A percentile compares a stretch with the other conserved stretches of the same genome.
Evolutionary conservation across 2,329 filamentous ascomycete species (phyloP).

Genomic region (Colletotrichum viniferum): DNA sequence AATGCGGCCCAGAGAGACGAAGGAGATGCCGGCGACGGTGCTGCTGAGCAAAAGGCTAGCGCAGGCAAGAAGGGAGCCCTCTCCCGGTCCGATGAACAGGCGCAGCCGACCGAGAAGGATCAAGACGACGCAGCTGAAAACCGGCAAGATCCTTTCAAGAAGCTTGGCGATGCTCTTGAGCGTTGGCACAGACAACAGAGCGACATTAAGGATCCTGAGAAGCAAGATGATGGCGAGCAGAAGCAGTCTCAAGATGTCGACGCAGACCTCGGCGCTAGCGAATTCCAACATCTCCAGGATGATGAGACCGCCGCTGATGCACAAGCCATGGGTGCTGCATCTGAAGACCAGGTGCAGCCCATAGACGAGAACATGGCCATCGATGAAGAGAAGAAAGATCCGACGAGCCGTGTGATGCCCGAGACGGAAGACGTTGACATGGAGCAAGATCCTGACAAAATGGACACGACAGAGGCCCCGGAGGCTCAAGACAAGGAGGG

Average conservation of each 20-base stretch:
- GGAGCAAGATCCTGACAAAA: conserved; percentile 50
- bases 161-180: conserved; percentile 90
- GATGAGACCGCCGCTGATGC: conserved; percentile 83
- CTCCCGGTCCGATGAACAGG: conserved; percentile 50
- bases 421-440: conserved; percentile 53
- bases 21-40: conserved; percentile 68
- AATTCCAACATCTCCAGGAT: conserved; percentile 92
- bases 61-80: conserved; percentile 66
- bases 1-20: conserved; percentile 69
- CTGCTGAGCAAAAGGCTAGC: conserved; percentile 66
- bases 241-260: conserved; percentile 56
- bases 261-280: conserved; percentile 76
- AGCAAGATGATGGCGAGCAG: conserved; percentile 57
- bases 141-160: conserved; percentile 81
- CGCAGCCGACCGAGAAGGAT: conserved; percentile 45
- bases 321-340: conserved; percentile 88
- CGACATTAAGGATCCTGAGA: conserved; percentile 73
- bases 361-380: conserved; percentile 90
- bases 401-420: conserved; percentile 53
- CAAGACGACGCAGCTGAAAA: conserved; percentile 47
- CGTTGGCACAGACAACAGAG: conserved; percentile 89
- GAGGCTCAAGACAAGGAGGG: conserved; percentile 29
- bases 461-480: conserved; percentile 41
- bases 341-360: conserved; percentile 83
- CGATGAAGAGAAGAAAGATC: conserved; percentile 71